Base-by-base conservation (phyloP, 2,329 filamentous ascomycete species). In the Parascedosporium putredinis region DNA sequence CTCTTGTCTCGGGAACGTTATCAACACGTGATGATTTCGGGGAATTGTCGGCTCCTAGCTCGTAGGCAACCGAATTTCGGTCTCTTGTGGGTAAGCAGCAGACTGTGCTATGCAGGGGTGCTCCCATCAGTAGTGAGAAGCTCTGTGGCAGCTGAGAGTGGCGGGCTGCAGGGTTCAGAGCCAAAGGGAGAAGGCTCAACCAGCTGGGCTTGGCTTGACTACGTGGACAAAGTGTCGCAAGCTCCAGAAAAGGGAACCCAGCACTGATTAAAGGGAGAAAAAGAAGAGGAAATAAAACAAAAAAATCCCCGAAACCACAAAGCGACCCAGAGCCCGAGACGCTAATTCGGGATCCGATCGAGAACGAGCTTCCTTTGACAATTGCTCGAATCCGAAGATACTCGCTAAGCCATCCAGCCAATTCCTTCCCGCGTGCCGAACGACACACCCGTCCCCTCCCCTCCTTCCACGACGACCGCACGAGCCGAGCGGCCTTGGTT, bases 1-100 rank as follows among this genome's bases (percentile, higher is more conserved):
- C 4, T 18, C 22, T 12, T n/a, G n/a, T n/a, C n/a, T n/a, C 16
- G 47, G 43, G 42, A 49, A 43, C 24, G 20, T 51, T 54, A 55
- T 50, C 51, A 18, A 56, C 58, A 59, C 58, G 58, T 59, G 54
- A 51, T 24, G n/a, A n/a, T n/a, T n/a, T 25, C 53, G 56, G 56
- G 31, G 24, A 52, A 54, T 55, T 27, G 20, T 50, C 54, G 56
- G 57, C 29, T 49, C 18, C 22, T 27, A 16, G 42, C 25, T 12
- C 9, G 23, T 1, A 29, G 42, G 2, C n/a, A n/a, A n/a, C n/a
- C n/a, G n/a, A n/a, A n/a, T n/a, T n/a, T n/a, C n/a, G n/a, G n/a
- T n/a, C n/a, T n/a, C n/a, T n/a, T n/a, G n/a, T n/a, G n/a, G n/a
- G n/a, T n/a, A n/a, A n/a, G n/a, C n/a, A n/a, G n/a, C n/a, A n/a